Base-by-base conservation (phyloP, 2,329 filamentous ascomycete species). In the Didymellaceae sp. region DNA sequence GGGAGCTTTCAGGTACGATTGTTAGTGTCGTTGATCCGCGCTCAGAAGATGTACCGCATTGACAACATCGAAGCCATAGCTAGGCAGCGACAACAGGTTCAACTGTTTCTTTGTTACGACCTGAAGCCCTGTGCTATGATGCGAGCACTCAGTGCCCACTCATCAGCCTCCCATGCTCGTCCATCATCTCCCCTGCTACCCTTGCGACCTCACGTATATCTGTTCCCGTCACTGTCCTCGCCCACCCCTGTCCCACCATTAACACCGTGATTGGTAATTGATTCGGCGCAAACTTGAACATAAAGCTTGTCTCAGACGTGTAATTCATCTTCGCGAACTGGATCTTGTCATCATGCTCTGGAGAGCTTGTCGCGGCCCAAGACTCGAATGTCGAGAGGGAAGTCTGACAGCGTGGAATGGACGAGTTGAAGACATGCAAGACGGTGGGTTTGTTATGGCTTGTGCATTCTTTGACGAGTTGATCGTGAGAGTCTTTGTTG, bases 311-410 rank as follows among this genome's bases (percentile, higher is more conserved):
- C 25, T 45, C 33, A 6, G 25, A n/a, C 10, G 34, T 38, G 14
- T 45, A 45, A 11, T 39, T 14, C 43, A 45, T 38, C 20, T 31
- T 45, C 11, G 42, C 42, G 16, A 22, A 38, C 32, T 38, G 42
- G 18, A 45, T 45, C 1, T n/a, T 28, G 7, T 28, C 22, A 1
- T 8, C 24, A 5, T 35, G 13, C 10, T 4, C 5, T 5, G n/a
- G 32, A 5, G 17, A 17, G 14, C 14, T 34, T 5, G 4, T 6
- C 6, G n/a, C 20, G 21, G 30, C 30, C 6, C 31, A 43, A 14
- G 6, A 2, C 22, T 35, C 22, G 6, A 34, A 24, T 10, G 6
- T n/a, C 1, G 31, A 3, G 4, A 44, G 21, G 17, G 35, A 44
- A 3, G 22, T 3, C 10, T 28, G 20, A 14, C 31, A 44, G 5